Evolutionary conservation across 495 filamentous ascomycete species (phyloP).

Genomic region (Penicillium fimorum): DNA sequence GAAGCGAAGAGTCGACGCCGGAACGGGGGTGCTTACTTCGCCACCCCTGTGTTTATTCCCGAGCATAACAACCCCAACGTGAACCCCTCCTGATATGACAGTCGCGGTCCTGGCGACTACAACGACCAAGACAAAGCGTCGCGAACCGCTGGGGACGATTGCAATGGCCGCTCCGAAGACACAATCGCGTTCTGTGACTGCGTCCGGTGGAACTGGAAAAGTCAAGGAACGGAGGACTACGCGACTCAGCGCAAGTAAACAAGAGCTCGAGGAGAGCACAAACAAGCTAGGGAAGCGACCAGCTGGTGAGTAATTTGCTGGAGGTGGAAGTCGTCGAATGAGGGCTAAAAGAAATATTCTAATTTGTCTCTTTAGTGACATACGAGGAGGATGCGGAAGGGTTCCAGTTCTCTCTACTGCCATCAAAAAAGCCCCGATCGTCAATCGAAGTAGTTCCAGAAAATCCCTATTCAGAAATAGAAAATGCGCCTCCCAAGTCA

Average conservation of each 20-base stretch:
- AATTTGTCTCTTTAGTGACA: conserved; percentile 25
- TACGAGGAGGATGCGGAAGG: conserved; percentile 57
- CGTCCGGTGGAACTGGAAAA: conserved; percentile 28
- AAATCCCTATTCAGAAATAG: conserved; percentile 22
- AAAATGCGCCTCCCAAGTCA: conserved; percentile 33
- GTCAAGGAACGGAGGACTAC: conserved; percentile 37
- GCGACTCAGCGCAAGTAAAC: conserved; percentile 43
- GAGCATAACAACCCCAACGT: conserved; percentile 13
- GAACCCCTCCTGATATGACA: conserved; percentile 45
- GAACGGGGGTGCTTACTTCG: background rate
- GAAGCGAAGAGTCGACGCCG: background rate
- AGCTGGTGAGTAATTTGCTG: conserved; percentile 39
- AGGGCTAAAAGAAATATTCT: conserved; percentile 14
- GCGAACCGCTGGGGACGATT: conserved; percentile 44
- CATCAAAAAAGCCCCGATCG: conserved; percentile 43
- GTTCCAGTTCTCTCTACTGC: conserved; percentile 53
- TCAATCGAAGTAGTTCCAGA: conserved; percentile 29
- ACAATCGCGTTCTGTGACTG: conserved; percentile 42
- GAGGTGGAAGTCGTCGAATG: background rate
- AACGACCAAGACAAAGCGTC: conserved; percentile 44
- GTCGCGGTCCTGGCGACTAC: conserved; percentile 42
- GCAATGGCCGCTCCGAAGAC: conserved; percentile 46
- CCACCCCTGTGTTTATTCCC: conserved; percentile 3
- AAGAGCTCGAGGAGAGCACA: conserved; percentile 31
- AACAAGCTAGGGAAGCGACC: conserved; percentile 42